Base-by-base conservation (phyloP, 2,329 filamentous ascomycete species). In the Talaromyces piceae region DNA sequence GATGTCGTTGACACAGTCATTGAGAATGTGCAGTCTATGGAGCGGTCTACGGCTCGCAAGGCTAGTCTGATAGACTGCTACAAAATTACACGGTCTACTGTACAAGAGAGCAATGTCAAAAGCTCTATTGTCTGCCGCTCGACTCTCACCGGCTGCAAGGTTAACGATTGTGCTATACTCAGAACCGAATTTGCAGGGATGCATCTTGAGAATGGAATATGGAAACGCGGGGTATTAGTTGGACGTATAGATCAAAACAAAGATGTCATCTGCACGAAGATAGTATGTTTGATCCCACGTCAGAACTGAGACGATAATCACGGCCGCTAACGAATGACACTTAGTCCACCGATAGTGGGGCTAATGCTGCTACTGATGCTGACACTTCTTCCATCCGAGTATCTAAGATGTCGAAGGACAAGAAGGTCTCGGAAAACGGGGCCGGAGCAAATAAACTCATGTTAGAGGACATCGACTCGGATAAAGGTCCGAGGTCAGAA, bases 171-270 rank as follows among this genome's bases (percentile, higher is more conserved):
- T 47, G 43, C 54, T 20, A 54, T 58, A 6, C 33, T 28, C 31
- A 49, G 46, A 23, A 54, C 54, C 4, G 51, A 25, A 3, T 54
- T 59, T 28, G 41, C 31, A 8, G 56, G 54, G 1, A 55, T 57
- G 57, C 20, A 49, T 11, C 53, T 59, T 13, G 55, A 53, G 39
- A 49, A 58, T 41, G 57, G 57, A 2, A 57, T 59, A 26, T 59
- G 57, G 57, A 52, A 54, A 26, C 41, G 47, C 22, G 56, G 56
- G 9, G 16, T 48, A 5, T 39, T 58, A 23, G 51, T 59, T 7
- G 54, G 57, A 3, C 45, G 48, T 5, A 52, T 51, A 13, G 54
- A 54, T 18, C 43, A 51, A 16, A 39, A 45, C 11, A 52, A 41
- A 41, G 51, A 49, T 16, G 46, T 52, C 16, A 27, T 45, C 37